phyloP scores from a whole-genome alignment of 2,329 filamentous ascomycete species.

The Colletotrichum sp. region DNA sequence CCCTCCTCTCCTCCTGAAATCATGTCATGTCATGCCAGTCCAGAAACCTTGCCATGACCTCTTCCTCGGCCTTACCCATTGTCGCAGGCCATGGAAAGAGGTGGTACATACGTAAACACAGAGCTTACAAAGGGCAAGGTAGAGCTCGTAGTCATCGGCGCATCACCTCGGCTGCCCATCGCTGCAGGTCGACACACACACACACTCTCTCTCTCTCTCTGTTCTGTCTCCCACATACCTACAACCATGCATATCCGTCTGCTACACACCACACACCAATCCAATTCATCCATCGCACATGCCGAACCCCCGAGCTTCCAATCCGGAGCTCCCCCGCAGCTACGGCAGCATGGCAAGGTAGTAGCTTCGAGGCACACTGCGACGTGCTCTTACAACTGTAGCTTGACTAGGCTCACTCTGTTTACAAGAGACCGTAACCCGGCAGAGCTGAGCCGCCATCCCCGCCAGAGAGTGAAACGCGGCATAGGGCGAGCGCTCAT shows the following conservation, averaged over 20 bases:
- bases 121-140: not conserved
- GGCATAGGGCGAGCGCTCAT: not conserved
- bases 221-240: not conserved
- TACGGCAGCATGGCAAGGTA: not conserved
- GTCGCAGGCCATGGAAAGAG: not conserved
- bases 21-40: not conserved
- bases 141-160: slow-evolving; percentile 11
- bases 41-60: slow-evolving; percentile 13
- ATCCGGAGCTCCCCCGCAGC: slow-evolving; percentile 8
- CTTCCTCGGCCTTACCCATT: not conserved
- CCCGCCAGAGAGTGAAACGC: slow-evolving; percentile 4
- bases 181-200: slow-evolving; percentile 1
- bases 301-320: slow-evolving; percentile 15
- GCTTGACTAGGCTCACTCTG: not conserved
- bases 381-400: not conserved
- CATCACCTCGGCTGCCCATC: slow-evolving; percentile 10
- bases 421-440: not conserved
- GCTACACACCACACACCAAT: not conserved
- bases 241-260: not conserved
- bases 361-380: not conserved
- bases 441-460: not conserved
- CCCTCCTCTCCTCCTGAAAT: not conserved
- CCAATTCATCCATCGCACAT: not conserved
- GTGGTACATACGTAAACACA: slow-evolving; percentile 16
- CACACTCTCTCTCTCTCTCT: not conserved